Percentiles rank a stretch among this genome's conserved stretches.
These are phyloP conservation scores for Chondrus crispus DNA, from an alignment of 23 red algal species.

Conservation along the genomic window DNA sequence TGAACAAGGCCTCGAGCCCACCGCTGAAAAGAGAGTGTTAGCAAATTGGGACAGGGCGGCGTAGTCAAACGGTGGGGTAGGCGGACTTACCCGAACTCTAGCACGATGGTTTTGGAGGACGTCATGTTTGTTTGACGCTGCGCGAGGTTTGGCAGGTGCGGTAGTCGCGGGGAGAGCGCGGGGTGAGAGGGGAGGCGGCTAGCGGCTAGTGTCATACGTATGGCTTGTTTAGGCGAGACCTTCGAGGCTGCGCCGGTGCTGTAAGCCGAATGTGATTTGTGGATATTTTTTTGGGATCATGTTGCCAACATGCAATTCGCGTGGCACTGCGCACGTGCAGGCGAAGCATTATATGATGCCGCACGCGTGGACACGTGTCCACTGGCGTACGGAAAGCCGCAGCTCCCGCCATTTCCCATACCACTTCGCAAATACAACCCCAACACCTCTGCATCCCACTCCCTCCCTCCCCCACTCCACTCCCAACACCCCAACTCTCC, in stretches of 20 bases:
- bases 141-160: background rate
- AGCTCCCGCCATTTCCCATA: too few relatives aligned
- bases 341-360: too few relatives aligned
- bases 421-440: background rate
- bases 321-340: too few relatives aligned
- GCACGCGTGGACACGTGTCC: too few relatives aligned
- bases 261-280: too few relatives aligned
- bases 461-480: background rate
- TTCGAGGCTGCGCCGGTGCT: too few relatives aligned
- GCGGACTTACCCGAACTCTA: background rate
- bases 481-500: background rate
- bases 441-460: background rate
- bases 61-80: background rate
- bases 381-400: too few relatives aligned
- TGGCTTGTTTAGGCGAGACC: too few relatives aligned
- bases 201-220: too few relatives aligned
- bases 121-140: background rate
- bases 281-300: too few relatives aligned
- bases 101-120: background rate
- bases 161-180: background rate
- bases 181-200: background rate
- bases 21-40: background rate
- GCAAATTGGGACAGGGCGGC: background rate
- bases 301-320: too few relatives aligned
- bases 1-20: slow-evolving; percentile 46